phyloP scores from a whole-genome alignment of 2,329 filamentous ascomycete species.

The Verticillium zaregamsianum region DNA sequence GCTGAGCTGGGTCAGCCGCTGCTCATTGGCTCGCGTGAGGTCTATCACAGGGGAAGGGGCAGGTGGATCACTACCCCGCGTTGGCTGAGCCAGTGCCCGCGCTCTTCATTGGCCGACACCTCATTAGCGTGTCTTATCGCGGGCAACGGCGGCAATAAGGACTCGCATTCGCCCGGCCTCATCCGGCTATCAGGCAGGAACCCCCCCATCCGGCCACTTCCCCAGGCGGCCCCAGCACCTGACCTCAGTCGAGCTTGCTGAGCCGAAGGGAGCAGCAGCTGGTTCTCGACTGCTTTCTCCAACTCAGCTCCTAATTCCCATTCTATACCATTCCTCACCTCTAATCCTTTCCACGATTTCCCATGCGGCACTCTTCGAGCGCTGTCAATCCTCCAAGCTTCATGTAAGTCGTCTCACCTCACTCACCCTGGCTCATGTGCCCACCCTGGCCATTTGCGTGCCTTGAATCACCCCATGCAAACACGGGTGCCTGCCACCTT shows the following conservation, averaged over 20 bases:
- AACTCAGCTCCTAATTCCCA: not conserved
- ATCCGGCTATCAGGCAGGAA: not conserved
- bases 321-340: not conserved
- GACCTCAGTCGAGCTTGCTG: not conserved
- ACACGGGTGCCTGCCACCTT: conserved; percentile 1
- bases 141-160: not conserved
- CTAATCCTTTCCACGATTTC: not conserved
- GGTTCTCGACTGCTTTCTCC: not conserved
- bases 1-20: not conserved
- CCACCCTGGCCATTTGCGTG: not conserved
- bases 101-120: not conserved
- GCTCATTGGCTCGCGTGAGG: not conserved
- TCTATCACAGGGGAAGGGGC: not conserved
- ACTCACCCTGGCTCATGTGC: not conserved
- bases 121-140: not conserved
- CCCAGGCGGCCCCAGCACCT: not conserved
- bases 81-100: not conserved
- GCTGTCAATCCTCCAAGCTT: not conserved
- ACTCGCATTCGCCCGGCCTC: not conserved
- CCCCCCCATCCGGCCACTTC: not conserved
- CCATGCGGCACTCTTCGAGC: not conserved
- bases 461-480: not conserved
- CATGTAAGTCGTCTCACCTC: not conserved
- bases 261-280: not conserved
- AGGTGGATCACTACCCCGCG: conserved; percentile 1